phyloP scores from a whole-genome alignment of 2,329 filamentous ascomycete genomes.

The Epichloe bromicola region DNA sequence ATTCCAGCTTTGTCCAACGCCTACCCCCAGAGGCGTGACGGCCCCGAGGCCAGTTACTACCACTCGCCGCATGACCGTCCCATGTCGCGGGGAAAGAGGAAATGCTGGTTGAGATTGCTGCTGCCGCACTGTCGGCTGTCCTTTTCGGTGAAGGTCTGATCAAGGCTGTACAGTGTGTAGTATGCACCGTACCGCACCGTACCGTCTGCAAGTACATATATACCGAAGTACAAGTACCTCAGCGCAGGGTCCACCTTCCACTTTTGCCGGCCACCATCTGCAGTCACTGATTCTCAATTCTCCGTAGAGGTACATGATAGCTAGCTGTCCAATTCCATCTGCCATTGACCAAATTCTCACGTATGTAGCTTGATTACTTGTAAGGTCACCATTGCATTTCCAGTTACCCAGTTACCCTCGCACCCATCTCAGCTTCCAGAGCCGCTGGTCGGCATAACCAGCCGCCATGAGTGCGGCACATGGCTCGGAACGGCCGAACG shows the following conservation, averaged over 20 bases:
- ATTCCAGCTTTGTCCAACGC: conserved; percentile 64
- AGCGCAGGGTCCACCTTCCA: too few relatives aligned
- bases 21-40: conserved; percentile 72
- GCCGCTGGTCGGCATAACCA: neutral
- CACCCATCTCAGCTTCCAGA: neutral
- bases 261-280: too few relatives aligned
- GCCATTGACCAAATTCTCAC: too few relatives aligned
- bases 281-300: too few relatives aligned
- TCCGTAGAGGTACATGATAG: too few relatives aligned
- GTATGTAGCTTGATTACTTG: too few relatives aligned
- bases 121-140: neutral
- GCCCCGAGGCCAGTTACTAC: conserved; percentile 76
- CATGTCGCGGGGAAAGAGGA: conserved; percentile 17
- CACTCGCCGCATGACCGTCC: conserved; percentile 51
- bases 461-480: conserved; percentile 1
- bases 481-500: neutral
- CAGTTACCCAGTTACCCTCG: neutral
- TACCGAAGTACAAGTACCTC: too few relatives aligned
- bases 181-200: too few relatives aligned
- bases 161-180: neutral
- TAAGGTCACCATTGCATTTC: neutral
- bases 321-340: too few relatives aligned
- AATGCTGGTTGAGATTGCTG: neutral
- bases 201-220: too few relatives aligned
- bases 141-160: too few relatives aligned